phyloP scores from a whole-genome alignment of 176 grass and related monocot species.

The Coix lacrymajobi region DNA sequence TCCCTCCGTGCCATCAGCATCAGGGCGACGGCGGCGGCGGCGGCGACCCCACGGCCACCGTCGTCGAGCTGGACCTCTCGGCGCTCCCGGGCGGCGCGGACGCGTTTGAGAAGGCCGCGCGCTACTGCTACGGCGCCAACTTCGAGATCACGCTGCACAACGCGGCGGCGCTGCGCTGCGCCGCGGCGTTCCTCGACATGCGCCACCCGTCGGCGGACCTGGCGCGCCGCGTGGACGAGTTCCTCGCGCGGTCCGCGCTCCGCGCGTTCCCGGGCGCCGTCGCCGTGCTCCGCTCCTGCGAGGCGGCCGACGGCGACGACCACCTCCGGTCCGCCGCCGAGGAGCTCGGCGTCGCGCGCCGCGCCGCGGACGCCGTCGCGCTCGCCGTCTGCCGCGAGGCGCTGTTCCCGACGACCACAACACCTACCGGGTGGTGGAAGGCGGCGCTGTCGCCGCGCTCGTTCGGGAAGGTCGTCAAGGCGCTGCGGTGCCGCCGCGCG shows the following conservation, averaged over 20 bases:
- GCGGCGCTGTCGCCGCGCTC: constrained; percentile 27
- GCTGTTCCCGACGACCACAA: constrained; percentile 23
- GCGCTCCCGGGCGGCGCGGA: constrained; percentile 55
- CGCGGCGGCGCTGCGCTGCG: constrained; percentile 57
- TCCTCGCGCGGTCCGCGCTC: constrained; percentile 34
- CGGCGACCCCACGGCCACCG: not conserved
- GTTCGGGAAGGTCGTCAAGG: constrained; percentile 47
- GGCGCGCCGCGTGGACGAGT: constrained; percentile 54
- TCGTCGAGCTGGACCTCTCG: constrained; percentile 44
- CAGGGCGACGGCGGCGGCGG: not conserved
- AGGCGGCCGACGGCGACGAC: not conserved
- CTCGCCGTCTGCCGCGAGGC: constrained; percentile 49
- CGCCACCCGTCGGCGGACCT: constrained; percentile 31
- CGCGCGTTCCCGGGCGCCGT: constrained; percentile 46
- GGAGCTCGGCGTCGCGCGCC: constrained; percentile 36
- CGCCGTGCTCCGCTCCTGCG: constrained; percentile 50
- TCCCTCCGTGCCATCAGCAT: not conserved
- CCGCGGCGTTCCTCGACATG: constrained; percentile 72
- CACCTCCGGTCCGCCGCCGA: constrained; percentile 23
- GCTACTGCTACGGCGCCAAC: constrained; percentile 76
- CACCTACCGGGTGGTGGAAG: constrained; percentile 68
- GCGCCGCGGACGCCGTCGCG: constrained; percentile 34
- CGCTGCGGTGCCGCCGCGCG: constrained; percentile 38
- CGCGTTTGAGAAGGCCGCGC: constrained; percentile 62
- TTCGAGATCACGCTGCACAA: constrained; percentile 68